Base-by-base conservation (phyloP, 106 monocot genomes). In the Dendrobium catenatum region DNA sequence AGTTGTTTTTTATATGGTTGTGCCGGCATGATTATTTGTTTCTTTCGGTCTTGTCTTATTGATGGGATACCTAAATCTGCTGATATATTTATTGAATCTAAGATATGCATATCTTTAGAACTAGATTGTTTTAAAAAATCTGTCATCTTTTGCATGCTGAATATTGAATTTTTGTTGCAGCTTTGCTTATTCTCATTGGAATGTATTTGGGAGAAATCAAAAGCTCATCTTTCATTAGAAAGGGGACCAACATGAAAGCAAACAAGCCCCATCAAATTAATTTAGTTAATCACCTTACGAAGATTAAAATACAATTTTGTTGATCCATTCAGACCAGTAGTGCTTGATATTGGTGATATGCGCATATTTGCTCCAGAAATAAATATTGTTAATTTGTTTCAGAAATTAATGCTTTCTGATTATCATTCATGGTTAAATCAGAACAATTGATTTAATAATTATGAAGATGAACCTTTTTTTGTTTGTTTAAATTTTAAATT, bases 181-280 rank as follows among this genome's bases (percentile, higher is more conserved):
- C 85, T 95, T 99, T 93, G 93, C 95, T 41, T 99, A 99, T 90
- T 99, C 95, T 17, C 95, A 99, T 86, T 88, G 98, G 73, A 99
- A 99, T 93, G 89, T 95, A 55, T 99, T 99, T 87, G 95, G 93
- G 83, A 88, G 89, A 81, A 99, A 99, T 72, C 93, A 99, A 82
- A 99, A 99, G 48, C 89, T 99, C 13, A 99, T 82, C 88, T 99
- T 84, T 99, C 98, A 64, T 29, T 99, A 68, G 98, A 99, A 86
- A 88, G 95, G 78, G 98, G 98, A 19, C 95, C 95, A 85, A 87
- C 95, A 37, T 37, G 37, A 37, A 37, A 37, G 37, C 37, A 37
- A 37, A 37, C 37, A 37, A 37, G 37, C 37, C 37, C 37, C 37
- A 37, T 37, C 37, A 37, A 37, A 37, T 37, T 37, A 37, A 37